A percentile compares a stretch with the other conserved stretches of the same genome.
phyloP scores from a whole-genome alignment of 345 rosid species.

The Eucalyptus polybractea region DNA sequence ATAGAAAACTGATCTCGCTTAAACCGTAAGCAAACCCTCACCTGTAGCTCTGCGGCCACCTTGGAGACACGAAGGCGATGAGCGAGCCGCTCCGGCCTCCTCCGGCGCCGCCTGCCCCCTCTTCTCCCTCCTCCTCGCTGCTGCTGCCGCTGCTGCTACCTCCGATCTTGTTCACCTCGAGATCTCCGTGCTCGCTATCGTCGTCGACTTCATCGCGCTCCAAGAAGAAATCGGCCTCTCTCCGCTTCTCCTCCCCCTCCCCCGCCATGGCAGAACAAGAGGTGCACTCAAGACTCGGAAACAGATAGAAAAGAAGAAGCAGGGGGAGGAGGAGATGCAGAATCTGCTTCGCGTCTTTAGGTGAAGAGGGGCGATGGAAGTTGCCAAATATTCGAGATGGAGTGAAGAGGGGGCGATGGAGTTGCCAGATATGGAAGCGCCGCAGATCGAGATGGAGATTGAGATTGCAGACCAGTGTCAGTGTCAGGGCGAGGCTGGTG shows the following conservation, averaged over 20 bases:
- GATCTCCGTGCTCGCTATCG: conserved; percentile 15
- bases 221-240: conserved; percentile 13
- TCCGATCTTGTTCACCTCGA: conserved; percentile 18
- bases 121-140: conserved; percentile 11
- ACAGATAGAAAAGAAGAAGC: not conserved
- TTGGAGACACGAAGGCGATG: conserved; percentile 28
- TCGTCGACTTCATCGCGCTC: conserved; percentile 10
- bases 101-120: not conserved
- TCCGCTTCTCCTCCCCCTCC: conserved; percentile 3
- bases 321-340: not conserved
- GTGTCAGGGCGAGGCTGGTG: not conserved
- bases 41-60: conserved; percentile 86
- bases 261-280: conserved; percentile 1
- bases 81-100: not conserved
- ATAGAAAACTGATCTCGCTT: not conserved
- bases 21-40: not conserved
- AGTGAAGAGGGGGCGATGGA: not conserved
- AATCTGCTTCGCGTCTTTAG: not conserved
- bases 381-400: not conserved
- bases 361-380: not conserved
- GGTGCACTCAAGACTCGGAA: not conserved
- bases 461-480: not conserved
- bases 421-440: not conserved
- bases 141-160: not conserved
- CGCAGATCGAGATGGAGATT: too few relatives aligned